Percentiles rank a stretch among this genome's conserved stretches.
Conservation (phyloP, 2,329 filamentous ascomycete genomes). For the Alternaria angustiovoidea region DNA sequence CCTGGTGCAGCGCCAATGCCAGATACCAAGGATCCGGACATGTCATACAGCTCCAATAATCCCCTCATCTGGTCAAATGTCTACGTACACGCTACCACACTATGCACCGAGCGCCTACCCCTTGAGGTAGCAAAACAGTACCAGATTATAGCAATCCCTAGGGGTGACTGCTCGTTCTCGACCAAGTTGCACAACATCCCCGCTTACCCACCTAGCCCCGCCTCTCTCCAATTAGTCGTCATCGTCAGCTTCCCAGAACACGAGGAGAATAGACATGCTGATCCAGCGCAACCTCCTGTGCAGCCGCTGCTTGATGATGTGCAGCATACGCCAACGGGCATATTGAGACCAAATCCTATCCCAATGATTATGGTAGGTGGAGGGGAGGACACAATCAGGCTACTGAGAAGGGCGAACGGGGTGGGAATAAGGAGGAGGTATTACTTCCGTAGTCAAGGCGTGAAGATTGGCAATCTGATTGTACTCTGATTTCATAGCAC, state of each 20-base stretch:
- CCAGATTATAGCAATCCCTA: conserved; percentile 81
- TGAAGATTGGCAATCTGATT: conserved; percentile 80
- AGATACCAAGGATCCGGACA: conserved; percentile 58
- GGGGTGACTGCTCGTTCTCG: conserved; percentile 85
- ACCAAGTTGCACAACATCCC: conserved; percentile 88
- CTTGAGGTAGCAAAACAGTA: conserved; percentile 62
- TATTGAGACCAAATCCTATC: conserved; percentile 75
- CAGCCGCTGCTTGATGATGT: conserved; percentile 77
- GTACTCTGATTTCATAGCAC: conserved; percentile 58
- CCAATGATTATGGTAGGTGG: conserved; percentile 83
- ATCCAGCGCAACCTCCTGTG: conserved; percentile 49
- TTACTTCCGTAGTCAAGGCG: conserved; percentile 80
- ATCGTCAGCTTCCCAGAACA: conserved; percentile 71
- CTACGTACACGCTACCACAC: conserved; percentile 71
- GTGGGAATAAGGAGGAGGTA: conserved; percentile 82
- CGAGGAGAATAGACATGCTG: conserved; percentile 21
- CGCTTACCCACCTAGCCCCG: conserved; percentile 68
- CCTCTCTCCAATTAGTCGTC: conserved; percentile 79
- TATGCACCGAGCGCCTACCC: conserved; percentile 68
- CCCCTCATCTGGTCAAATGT: conserved; percentile 73
- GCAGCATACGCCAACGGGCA: conserved; percentile 75
- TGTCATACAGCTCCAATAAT: conserved; percentile 34
- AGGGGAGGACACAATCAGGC: conserved; percentile 69
- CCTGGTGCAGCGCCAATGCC: conserved; percentile 75
- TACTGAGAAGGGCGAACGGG: conserved; percentile 69